Evolutionary conservation across 441 rosid genomes (phyloP), one percentile per base, ranked within the genome.

Genomic region (Gossypium trilobum): DNA sequence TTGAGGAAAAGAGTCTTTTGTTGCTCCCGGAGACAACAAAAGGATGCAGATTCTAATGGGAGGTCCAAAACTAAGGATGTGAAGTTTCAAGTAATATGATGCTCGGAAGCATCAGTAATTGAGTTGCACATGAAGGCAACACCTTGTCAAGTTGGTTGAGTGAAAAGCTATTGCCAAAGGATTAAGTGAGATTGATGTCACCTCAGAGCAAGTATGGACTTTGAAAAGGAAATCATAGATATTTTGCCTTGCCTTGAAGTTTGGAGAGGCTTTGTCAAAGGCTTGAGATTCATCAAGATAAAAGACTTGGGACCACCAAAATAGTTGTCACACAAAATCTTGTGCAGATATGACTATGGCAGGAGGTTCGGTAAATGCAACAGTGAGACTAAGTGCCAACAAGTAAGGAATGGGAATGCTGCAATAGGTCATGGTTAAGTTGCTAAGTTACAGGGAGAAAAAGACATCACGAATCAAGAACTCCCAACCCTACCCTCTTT

Each of bases 301-400:
- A 64, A 42, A 42, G 14, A 14, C 11, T 42, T 19, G 52, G 68
- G 68, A 64, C 16, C 17, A 42, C 31, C 13, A 16, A 64, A 64
- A n/a, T 19, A 63, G 51, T 63, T 63, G 16, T 39, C 52, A 63
- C 29, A 63, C 31, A 29, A 63, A 58, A 36, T 63, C 68, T 63
- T 36, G 68, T 10, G 5, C 10, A 39, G 16, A 17, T 17, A 63
- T 3, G 16, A 9, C 48, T 39, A 63, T 39, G 14, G 16, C 22
- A 7, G 23, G 13, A 3, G 48, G 50, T 19, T 39, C 27, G n/a
- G 5, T 60, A 36, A 36, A 36, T 39, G 27, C 25, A 39, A 10
- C 9, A 39, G 29, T 39, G 17, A 63, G 29, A 4, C 16, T 10
- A 9, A 63, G 27, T 29, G 29, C 25, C 25, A 61, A 33, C 50